phyloP scores from a whole-genome alignment of 2,329 filamentous ascomycete genomes.

The Plectosphaerella cucumerina region DNA sequence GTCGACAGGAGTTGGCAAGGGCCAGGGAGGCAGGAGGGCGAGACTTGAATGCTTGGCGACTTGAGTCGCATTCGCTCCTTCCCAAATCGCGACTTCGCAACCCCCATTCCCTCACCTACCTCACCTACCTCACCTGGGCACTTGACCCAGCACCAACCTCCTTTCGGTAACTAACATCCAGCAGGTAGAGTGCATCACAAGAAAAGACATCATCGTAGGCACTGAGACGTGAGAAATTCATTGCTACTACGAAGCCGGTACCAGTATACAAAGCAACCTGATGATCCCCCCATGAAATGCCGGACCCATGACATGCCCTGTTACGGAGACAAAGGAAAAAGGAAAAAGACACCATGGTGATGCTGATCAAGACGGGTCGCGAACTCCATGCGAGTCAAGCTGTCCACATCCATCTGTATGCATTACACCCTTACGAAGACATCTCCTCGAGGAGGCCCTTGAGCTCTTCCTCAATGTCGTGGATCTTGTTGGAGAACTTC shows the following conservation, averaged over 20 bases:
- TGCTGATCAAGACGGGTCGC: conserved; percentile 5
- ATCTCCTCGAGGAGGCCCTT: conserved; percentile 55
- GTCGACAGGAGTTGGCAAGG: too few relatives aligned
- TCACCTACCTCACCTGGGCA: too few relatives aligned
- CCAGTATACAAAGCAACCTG: background rate
- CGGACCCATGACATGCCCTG: conserved; percentile 4
- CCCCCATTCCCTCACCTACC: too few relatives aligned
- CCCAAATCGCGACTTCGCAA: too few relatives aligned
- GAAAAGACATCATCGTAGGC: too few relatives aligned
- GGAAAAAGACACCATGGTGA: conserved; percentile 18
- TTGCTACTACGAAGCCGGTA: background rate
- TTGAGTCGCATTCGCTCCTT: too few relatives aligned
- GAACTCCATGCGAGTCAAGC: conserved; percentile 6
- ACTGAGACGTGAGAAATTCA: background rate
- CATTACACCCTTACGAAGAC: conserved; percentile 22
- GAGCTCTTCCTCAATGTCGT: conserved; percentile 58
- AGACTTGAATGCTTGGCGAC: too few relatives aligned
- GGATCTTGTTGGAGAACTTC: conserved; percentile 60
- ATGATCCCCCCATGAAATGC: conserved; percentile 1
- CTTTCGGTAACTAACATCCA: too few relatives aligned
- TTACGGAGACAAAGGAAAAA: conserved; percentile 15
- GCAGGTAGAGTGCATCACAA: too few relatives aligned
- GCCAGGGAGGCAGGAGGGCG: too few relatives aligned
- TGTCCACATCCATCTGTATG: conserved; percentile 2
- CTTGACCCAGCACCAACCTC: too few relatives aligned